These are phyloP conservation scores for Ogataea ramenticola DNA, from an alignment of 805 yeast genomes.

Conservation along the genomic window DNA sequence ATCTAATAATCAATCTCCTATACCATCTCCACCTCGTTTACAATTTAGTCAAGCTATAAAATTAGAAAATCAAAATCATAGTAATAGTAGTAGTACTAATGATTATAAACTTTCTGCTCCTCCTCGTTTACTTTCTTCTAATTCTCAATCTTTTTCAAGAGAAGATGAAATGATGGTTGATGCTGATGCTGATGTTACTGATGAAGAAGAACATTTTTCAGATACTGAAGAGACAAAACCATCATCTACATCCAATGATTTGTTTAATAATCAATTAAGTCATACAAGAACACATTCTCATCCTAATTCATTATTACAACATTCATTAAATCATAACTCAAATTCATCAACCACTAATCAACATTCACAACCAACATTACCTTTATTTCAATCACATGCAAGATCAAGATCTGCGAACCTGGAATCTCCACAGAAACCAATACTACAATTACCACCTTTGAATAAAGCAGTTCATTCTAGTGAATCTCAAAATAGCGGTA, in stretches of 20 bases:
- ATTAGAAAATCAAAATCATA: no score
- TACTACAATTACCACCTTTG: background rate
- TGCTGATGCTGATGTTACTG: slow-evolving; percentile 2
- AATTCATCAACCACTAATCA: background rate
- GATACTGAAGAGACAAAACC: no score
- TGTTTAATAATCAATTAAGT: background rate
- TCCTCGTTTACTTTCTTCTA: background rate
- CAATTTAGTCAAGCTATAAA: slow-evolving; percentile 1
- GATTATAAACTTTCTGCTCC: background rate
- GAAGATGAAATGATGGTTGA: background rate
- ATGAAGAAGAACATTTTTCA: slow-evolving; percentile 1
- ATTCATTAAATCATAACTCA: background rate
- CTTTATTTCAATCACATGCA: background rate
- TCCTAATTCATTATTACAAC: slow-evolving; percentile 1
- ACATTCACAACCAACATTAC: background rate
- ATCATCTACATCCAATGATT: background rate
- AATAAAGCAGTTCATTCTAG: background rate
- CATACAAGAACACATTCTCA: background rate
- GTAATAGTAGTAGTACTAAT: no score
- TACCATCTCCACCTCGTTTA: background rate
- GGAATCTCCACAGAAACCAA: background rate
- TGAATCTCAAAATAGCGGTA: background rate
- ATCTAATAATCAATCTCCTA: slow-evolving; percentile 4
- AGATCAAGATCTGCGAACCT: background rate
- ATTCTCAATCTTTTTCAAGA: background rate